These are phyloP conservation scores for Eucalyptus regnans DNA, from an alignment of 345 rosid species.

Conservation along the genomic window DNA sequence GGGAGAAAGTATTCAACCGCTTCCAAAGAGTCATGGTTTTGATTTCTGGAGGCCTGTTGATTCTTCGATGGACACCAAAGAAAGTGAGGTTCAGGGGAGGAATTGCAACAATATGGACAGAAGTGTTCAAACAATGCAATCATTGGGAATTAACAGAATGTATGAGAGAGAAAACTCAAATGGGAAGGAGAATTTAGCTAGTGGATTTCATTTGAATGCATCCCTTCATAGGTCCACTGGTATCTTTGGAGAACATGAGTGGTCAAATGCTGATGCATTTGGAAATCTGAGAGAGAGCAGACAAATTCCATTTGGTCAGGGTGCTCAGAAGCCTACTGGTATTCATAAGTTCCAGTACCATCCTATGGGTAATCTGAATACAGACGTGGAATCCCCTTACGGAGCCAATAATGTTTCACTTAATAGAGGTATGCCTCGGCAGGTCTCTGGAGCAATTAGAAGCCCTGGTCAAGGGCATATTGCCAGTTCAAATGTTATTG, in stretches of 20 bases:
- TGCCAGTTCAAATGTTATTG: background rate
- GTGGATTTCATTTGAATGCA: slow-evolving; percentile 15
- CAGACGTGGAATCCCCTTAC: slow-evolving; percentile 26
- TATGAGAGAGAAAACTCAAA: background rate
- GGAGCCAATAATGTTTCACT: slow-evolving; percentile 18
- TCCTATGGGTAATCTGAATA: slow-evolving; percentile 78
- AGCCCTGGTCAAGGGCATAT: background rate
- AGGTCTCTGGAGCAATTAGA: slow-evolving; percentile 13
- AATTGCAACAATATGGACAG: background rate
- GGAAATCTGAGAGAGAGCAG: slow-evolving; percentile 23
- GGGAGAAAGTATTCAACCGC: background rate
- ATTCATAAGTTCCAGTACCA: slow-evolving; percentile 77
- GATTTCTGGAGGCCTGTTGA: background rate
- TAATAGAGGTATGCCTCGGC: slow-evolving; percentile 10
- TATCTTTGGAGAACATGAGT: slow-evolving; percentile 21
- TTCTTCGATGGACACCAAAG: background rate
- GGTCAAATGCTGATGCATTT: slow-evolving; percentile 34
- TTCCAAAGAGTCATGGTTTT: background rate
- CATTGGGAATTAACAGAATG: background rate
- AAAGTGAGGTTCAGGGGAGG: background rate
- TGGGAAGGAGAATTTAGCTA: background rate
- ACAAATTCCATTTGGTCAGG: slow-evolving; percentile 31
- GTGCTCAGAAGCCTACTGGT: slow-evolving; percentile 24
- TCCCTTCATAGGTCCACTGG: slow-evolving; percentile 13
- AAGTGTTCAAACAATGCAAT: background rate